Conservation (phyloP, 2,329 filamentous ascomycete species). For the Chalara sp. region DNA sequence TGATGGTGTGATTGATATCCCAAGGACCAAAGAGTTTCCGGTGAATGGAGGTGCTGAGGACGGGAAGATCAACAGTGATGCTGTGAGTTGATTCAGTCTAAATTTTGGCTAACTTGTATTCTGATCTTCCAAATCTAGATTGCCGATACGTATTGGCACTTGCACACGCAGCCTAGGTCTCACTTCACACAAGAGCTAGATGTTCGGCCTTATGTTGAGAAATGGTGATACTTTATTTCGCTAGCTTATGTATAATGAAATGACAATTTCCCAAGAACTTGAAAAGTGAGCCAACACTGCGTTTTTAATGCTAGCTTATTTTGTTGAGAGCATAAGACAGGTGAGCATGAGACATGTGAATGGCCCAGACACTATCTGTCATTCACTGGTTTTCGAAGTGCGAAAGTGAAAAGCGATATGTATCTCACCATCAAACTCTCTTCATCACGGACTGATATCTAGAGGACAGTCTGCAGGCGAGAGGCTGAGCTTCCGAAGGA, state of each 20-base stretch:
- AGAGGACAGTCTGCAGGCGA: slow-evolving; percentile 76
- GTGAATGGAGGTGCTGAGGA: slow-evolving; percentile 41
- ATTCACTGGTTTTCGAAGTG: too few species aligned
- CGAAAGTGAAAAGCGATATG: slow-evolving; percentile 34
- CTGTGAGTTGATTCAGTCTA: slow-evolving; percentile 43
- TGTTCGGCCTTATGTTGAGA: slow-evolving; percentile 74
- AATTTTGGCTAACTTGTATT: too few species aligned
- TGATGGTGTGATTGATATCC: slow-evolving; percentile 80
- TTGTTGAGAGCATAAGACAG: neutral
- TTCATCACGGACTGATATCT: slow-evolving; percentile 55
- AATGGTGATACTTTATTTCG: slow-evolving; percentile 37
- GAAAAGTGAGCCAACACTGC: neutral
- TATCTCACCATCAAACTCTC: slow-evolving; percentile 83
- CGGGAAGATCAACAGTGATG: slow-evolving; percentile 66
- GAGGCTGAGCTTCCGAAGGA: slow-evolving; percentile 41
- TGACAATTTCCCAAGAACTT: too few species aligned
- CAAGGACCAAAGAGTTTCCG: slow-evolving; percentile 50
- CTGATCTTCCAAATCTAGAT: slow-evolving; percentile 45
- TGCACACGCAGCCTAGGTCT: slow-evolving; percentile 74
- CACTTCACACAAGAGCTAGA: slow-evolving; percentile 80
- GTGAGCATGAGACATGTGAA: too few species aligned
- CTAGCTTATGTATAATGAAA: too few species aligned
- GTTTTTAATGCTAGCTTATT: neutral
- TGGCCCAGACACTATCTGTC: too few species aligned
- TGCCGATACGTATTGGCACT: slow-evolving; percentile 71